Conservation (phyloP, 768 basidiomycete species). For the Coprinellus aureogranulatus region DNA sequence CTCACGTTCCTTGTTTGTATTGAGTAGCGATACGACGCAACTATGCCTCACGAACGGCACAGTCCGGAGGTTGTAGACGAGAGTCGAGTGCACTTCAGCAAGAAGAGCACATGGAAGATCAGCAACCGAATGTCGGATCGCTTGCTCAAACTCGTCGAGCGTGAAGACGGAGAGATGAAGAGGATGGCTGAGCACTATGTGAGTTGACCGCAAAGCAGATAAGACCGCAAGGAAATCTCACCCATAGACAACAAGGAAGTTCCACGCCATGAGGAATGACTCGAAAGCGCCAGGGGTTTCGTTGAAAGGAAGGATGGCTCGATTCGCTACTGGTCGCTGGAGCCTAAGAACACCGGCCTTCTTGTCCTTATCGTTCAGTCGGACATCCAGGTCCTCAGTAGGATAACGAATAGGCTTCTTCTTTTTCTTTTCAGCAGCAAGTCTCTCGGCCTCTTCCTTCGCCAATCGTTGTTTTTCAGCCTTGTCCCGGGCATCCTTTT, state of each 20-base stretch:
- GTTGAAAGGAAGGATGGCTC: constrained; percentile 65
- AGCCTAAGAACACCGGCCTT: constrained; percentile 65
- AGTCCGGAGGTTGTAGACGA: constrained; percentile 89
- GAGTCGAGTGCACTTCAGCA: constrained; percentile 82
- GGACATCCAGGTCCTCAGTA: constrained; percentile 87
- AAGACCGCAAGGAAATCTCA: constrained; percentile 49
- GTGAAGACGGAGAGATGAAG: constrained; percentile 85
- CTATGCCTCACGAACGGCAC: constrained; percentile 74
- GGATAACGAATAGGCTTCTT: constrained; percentile 91
- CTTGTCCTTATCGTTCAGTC: constrained; percentile 76
- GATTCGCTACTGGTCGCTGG: constrained; percentile 64
- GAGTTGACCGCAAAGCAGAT: constrained; percentile 6
- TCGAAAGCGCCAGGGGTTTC: constrained; percentile 69
- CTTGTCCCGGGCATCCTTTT: constrained; percentile 69
- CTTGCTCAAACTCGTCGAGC: constrained; percentile 88
- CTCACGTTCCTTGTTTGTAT: constrained; percentile 40
- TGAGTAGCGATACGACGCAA: constrained; percentile 65
- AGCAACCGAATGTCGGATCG: constrained; percentile 69
- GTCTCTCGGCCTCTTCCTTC: constrained; percentile 69
- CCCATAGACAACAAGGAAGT: constrained; percentile 93
- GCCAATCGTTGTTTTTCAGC: constrained; percentile 60
- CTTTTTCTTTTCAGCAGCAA: constrained; percentile 79
- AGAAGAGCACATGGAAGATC: constrained; percentile 77
- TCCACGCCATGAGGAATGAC: constrained; percentile 87
- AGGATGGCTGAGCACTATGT: constrained; percentile 58